Conservation (phyloP, 1,284 basidiomycete genomes). For the Cystodermella granulosa region DNA sequence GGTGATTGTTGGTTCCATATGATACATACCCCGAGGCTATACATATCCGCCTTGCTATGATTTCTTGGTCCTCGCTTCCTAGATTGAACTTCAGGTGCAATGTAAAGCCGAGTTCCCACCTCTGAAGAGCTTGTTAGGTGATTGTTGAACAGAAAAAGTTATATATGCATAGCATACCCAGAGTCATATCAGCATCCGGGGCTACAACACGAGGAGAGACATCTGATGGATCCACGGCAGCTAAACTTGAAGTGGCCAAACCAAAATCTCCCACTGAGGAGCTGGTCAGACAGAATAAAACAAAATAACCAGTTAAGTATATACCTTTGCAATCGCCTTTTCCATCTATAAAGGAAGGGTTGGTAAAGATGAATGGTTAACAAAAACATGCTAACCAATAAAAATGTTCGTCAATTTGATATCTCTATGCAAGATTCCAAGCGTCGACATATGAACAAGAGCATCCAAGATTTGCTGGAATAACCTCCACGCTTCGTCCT, state of each 20-base stretch:
- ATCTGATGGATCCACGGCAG: conserved; percentile 67
- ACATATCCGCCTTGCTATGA: conserved; percentile 89
- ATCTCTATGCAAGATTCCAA: conserved; percentile 88
- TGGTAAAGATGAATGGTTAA: not conserved
- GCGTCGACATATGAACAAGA: conserved; percentile 81
- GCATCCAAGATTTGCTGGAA: conserved; percentile 93
- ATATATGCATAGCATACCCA: conserved; percentile 45
- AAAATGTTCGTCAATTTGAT: conserved; percentile 91
- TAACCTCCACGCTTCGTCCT: conserved; percentile 84
- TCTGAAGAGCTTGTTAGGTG: conserved; percentile 44
- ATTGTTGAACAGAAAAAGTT: not conserved
- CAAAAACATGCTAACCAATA: conserved; percentile 55
- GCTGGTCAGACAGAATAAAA: conserved; percentile 4
- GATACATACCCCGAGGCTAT: conserved; percentile 75
- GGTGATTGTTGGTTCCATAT: conserved; percentile 5
- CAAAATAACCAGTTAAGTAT: not conserved
- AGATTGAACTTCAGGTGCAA: conserved; percentile 82
- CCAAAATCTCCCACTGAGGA: conserved; percentile 83
- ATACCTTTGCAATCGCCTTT: conserved; percentile 85
- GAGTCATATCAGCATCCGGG: conserved; percentile 65
- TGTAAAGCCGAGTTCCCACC: conserved; percentile 90
- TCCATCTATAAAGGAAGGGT: conserved; percentile 50
- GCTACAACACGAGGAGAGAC: conserved; percentile 45
- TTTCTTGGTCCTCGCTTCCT: conserved; percentile 59
- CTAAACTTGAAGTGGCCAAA: conserved; percentile 78